Evolutionary conservation across 352 stramenopile species (phyloP), one percentile per base, ranked within the genome.

Genomic region (Phytophthora boehmeriae): DNA sequence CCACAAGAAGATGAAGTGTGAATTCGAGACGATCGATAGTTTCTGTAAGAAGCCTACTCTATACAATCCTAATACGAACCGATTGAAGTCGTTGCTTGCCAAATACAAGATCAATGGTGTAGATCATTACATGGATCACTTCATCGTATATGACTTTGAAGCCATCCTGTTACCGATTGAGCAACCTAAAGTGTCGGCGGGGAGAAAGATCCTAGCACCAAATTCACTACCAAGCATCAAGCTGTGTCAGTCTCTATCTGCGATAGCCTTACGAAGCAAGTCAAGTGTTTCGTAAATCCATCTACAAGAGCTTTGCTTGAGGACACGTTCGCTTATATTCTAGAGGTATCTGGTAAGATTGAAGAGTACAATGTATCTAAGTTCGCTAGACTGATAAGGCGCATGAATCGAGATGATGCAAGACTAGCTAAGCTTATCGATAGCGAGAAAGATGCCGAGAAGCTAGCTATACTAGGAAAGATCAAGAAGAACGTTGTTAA

Each of bases 41-140:
- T 66, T 66, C n/a, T 30, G 25, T 54, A 30, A 30, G 25, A 30
- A 30, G 6, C 25, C 25, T 8, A 30, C 25, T 30, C 25, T 30
- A 6, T 30, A 30, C n/a, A n/a, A n/a, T n/a, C n/a, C n/a, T n/a
- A 2, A 13, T 47, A 5, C 30, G 20, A 56, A 56, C 28, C 22
- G 11, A 52, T 66, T 56, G 13, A 46, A 48, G 8, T 23, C 17
- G 1, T 2, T 57, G 5, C 16, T 57, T 8, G 34, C 44, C n/a
- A 49, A 49, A 11, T 64, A 63, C 16, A 16, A 14, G 8, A 38
- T 52, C 4, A 59, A 59, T 20, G 8, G 54, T 32, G 23, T 62
- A 8, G 39, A 54, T 14, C 63, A 54, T 17, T 67, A 60, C 36
- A 38, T 56, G 2, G 63, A 72, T 27, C 63, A 67, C 30, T 72